Conservation (phyloP, 371 early-diverging fungal genomes). For the Rhizomucor miehei region DNA sequence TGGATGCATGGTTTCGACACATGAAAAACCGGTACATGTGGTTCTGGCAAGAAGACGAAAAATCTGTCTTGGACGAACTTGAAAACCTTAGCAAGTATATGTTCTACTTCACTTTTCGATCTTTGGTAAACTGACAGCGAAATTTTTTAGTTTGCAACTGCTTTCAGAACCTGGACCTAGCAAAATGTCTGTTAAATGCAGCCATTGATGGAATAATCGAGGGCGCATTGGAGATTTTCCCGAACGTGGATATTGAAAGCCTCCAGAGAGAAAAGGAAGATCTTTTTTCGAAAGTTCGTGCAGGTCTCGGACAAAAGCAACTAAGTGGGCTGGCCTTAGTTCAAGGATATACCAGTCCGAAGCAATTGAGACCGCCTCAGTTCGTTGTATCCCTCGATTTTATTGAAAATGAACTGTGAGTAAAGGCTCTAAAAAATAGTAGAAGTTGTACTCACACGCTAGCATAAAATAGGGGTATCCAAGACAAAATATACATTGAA, state of each 20-base stretch:
- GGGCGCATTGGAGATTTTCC: constrained; percentile 44
- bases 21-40: constrained; percentile 30
- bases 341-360: not conserved
- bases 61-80: constrained; percentile 14
- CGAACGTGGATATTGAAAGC: constrained; percentile 19
- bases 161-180: constrained; percentile 26
- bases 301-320: not conserved
- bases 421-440: no score
- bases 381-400: constrained; percentile 17
- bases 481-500: constrained; percentile 34
- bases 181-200: constrained; percentile 22
- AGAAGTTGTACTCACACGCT: no score
- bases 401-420: constrained; percentile 16
- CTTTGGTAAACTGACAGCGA: not conserved
- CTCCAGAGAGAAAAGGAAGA: constrained; percentile 25
- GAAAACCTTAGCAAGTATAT: constrained; percentile 2
- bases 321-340: not conserved
- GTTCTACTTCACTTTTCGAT: not conserved
- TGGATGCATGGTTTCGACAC: constrained; percentile 46
- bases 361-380: constrained; percentile 29
- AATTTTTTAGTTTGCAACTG: constrained; percentile 15
- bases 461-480: constrained; percentile 25
- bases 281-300: constrained; percentile 21
- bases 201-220: constrained; percentile 29
- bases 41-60: constrained; percentile 17